phyloP scores from a whole-genome alignment of 1,284 basidiomycete genomes.

The Fomitopsis pinicola region DNA sequence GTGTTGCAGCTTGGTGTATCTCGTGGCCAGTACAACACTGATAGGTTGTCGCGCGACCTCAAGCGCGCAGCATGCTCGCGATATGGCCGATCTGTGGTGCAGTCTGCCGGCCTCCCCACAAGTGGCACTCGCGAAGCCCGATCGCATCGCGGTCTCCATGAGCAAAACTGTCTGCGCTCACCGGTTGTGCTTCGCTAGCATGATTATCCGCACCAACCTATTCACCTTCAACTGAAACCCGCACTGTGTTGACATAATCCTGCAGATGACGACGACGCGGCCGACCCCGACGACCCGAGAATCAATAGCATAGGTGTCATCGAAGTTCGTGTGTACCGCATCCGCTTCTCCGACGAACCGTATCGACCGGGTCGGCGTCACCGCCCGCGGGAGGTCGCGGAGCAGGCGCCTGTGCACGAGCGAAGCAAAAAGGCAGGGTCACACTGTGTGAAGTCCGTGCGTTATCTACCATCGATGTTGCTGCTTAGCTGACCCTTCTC shows the following conservation, averaged over 20 bases:
- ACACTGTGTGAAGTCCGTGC: conserved; percentile 16
- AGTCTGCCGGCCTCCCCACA: too few relatives aligned
- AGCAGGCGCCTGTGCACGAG: conserved; percentile 16
- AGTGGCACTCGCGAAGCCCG: too few relatives aligned
- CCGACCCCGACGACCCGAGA: conserved; percentile 4
- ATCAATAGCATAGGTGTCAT: conserved; percentile 4
- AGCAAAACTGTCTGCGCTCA: too few relatives aligned
- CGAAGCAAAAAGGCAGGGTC: conserved; percentile 21
- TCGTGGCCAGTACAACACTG: too few relatives aligned
- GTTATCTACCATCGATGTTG: not conserved
- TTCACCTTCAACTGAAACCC: not conserved
- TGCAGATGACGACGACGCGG: conserved; percentile 6
- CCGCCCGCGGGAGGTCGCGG: not conserved
- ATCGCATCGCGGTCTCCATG: too few relatives aligned
- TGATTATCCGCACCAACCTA: not conserved
- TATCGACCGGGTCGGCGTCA: not conserved
- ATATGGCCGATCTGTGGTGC: too few relatives aligned
- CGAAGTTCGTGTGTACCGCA: conserved; percentile 4
- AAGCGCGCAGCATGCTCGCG: too few relatives aligned
- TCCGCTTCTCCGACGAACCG: not conserved
- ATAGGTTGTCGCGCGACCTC: too few relatives aligned
- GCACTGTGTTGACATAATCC: not conserved
- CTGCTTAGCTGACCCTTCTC: not conserved
- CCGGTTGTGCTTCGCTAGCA: not conserved
- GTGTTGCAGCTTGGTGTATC: too few relatives aligned